Evolutionary conservation across 2,329 filamentous ascomycete species (phyloP), one percentile per base, ranked within the genome.

Genomic region (Scorias spongiosa): DNA sequence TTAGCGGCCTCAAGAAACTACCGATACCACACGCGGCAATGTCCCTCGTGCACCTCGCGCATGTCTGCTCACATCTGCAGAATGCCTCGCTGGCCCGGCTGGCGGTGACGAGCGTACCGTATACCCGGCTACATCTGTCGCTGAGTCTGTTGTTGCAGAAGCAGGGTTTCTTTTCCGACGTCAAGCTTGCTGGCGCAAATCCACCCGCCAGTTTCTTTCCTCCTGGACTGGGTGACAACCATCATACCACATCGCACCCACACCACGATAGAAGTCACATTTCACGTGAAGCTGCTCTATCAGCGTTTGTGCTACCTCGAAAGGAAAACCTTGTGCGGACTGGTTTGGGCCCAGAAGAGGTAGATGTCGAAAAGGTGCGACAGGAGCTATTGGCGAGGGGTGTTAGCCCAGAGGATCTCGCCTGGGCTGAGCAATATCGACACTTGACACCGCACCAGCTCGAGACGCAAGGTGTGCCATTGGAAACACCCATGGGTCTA

Each of bases 21-120:
- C 15, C 32, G 15, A 36, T 12, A 12, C 9, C 32, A 12, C 15
- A 36, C 12, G 32, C 32, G 32, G 52, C 47, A 52, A 84, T 85
- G 80, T 84, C 80, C 56, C 74, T 94, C 65, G 70, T 75, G 59
- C 77, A 81, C 64, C 74, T 93, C 51, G 74, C 78, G 55, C 70
- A 89, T 69, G 78, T 88, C 66, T 93, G 84, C 72, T 87, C 86
- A 52, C 87, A 94, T 68, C 73, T 95, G 45, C 84, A 91, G 63
- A 95, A 95, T 70, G 84, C 84, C 52, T 82, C 82, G 45, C 79
- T 79, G 57, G 85, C 84, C n/a, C 79, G 81, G 1, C 77, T 95
- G 0, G 84, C 81, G 52, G 71, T 93, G 42, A 94, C 88, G 29
- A 93, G 85, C 7, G 74, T 94, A 49, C 78, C 81, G 39, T 80